Percentiles rank a stretch among this genome's conserved stretches.
Evolutionary conservation across 352 stramenopile species (phyloP).

Genomic region (Phytopythium oedochilum): DNA sequence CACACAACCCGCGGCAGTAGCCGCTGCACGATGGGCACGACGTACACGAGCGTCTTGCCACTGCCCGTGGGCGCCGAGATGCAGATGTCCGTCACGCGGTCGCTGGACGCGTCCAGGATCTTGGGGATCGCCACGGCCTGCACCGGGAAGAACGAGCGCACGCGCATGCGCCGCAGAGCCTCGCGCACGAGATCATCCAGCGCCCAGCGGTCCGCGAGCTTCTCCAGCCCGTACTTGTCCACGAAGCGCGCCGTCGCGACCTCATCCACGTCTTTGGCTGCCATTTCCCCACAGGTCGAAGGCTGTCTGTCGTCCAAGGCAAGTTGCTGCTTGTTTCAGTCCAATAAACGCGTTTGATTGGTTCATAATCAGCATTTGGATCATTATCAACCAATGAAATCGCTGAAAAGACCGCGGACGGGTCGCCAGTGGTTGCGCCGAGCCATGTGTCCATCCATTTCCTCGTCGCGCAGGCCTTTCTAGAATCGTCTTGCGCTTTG

Average conservation of each 20-base stretch:
- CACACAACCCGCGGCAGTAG: constrained; percentile 77
- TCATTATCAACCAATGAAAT: not conserved
- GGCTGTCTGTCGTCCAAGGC: not conserved
- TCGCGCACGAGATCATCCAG: constrained; percentile 35
- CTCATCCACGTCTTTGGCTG: constrained; percentile 8
- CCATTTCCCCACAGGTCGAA: constrained; percentile 9
- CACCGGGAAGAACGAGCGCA: constrained; percentile 93
- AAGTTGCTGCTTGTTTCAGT: not conserved
- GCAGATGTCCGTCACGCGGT: constrained; percentile 92
- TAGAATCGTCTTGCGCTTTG: not conserved
- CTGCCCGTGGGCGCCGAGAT: constrained; percentile 96
- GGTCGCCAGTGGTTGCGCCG: constrained; percentile 6
- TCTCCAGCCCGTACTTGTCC: constrained; percentile 59
- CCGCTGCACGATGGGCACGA: constrained; percentile 93
- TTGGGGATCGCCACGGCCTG: constrained; percentile 93
- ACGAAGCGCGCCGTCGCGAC: constrained; percentile 33
- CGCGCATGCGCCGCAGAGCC: constrained; percentile 38
- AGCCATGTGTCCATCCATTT: not conserved
- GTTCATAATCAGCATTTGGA: not conserved
- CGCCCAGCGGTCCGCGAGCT: constrained; percentile 50
- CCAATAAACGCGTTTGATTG: not conserved
- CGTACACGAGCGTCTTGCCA: constrained; percentile 97
- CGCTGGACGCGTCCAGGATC: constrained; percentile 80
- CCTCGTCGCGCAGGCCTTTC: not conserved
- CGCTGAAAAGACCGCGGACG: not conserved